Conservation (phyloP, 768 basidiomycete genomes). For the Crucibulum laeve region DNA sequence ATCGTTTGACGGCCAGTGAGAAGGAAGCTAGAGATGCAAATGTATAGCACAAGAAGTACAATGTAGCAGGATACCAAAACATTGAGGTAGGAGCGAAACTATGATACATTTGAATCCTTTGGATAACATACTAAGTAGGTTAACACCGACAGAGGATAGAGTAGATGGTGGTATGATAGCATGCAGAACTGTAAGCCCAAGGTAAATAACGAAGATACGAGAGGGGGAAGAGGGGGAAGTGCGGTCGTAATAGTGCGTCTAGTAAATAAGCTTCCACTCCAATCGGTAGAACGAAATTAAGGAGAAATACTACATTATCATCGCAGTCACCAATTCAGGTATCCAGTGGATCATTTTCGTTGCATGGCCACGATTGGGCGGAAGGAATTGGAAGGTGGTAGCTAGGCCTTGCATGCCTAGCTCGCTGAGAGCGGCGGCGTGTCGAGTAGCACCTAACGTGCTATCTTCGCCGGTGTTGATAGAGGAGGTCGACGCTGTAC, state of each 20-base stretch:
- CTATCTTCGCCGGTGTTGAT: conserved; percentile 61
- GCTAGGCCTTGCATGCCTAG: conserved; percentile 71
- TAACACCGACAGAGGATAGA: too few relatives aligned
- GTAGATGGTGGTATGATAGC: too few relatives aligned
- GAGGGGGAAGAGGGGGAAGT: neutral
- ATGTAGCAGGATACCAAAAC: too few relatives aligned
- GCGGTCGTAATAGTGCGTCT: too few relatives aligned
- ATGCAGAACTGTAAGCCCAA: neutral
- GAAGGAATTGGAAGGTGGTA: conserved; percentile 69
- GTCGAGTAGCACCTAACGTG: conserved; percentile 43
- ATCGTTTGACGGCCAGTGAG: too few relatives aligned
- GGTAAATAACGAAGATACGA: neutral
- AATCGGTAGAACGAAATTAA: neutral
- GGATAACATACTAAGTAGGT: too few relatives aligned
- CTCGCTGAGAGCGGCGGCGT: conserved; percentile 62
- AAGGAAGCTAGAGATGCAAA: too few relatives aligned
- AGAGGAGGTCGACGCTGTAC: conserved; percentile 51
- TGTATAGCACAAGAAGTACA: too few relatives aligned
- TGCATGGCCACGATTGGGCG: conserved; percentile 47
- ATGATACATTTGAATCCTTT: too few relatives aligned
- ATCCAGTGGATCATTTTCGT: conserved; percentile 75
- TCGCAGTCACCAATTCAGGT: conserved; percentile 37
- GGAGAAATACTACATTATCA: conserved; percentile 20
- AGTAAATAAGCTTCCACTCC: neutral
- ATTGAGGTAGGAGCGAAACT: too few relatives aligned